Evolutionary conservation across 2,329 filamentous ascomycete genomes (phyloP).

Genomic region (Arachnomyces sp.): DNA sequence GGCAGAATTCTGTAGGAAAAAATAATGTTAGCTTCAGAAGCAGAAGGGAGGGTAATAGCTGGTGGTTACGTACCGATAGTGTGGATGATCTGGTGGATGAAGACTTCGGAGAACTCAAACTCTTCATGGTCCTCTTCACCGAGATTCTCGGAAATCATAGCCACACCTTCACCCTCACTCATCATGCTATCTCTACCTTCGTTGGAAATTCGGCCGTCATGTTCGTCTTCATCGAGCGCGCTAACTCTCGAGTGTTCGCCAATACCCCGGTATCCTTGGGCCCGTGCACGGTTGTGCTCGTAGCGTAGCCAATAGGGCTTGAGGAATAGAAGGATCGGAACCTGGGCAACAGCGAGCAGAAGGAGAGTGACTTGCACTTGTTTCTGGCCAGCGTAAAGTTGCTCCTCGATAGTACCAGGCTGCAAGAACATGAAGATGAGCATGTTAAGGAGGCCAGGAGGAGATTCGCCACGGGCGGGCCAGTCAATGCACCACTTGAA

Average conservation of each 20-base stretch:
- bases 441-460: constrained; percentile 94
- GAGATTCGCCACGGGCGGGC: constrained; percentile 55
- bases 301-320: constrained; percentile 93
- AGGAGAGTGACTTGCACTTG: constrained; percentile 69
- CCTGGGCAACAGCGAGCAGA: constrained; percentile 73
- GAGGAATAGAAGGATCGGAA: constrained; percentile 83
- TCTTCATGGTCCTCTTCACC: constrained; percentile 73
- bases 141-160: constrained; percentile 82
- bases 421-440: constrained; percentile 98
- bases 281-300: constrained; percentile 84
- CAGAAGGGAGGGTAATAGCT: neutral
- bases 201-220: constrained; percentile 52
- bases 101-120: constrained; percentile 92
- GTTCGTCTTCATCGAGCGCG: constrained; percentile 76
- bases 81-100: constrained; percentile 99
- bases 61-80: constrained; percentile 74
- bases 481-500: constrained; percentile 97
- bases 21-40: constrained; percentile 12
- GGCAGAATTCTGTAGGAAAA: constrained; percentile 68
- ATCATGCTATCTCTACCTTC: constrained; percentile 53
- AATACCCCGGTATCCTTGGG: constrained; percentile 83
- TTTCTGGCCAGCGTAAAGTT: constrained; percentile 70
- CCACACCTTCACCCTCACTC: constrained; percentile 72
- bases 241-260: constrained; percentile 82
- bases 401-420: constrained; percentile 61